phyloP scores from a whole-genome alignment of 148 eudicot genomes.

The Diospyros lotus region DNA sequence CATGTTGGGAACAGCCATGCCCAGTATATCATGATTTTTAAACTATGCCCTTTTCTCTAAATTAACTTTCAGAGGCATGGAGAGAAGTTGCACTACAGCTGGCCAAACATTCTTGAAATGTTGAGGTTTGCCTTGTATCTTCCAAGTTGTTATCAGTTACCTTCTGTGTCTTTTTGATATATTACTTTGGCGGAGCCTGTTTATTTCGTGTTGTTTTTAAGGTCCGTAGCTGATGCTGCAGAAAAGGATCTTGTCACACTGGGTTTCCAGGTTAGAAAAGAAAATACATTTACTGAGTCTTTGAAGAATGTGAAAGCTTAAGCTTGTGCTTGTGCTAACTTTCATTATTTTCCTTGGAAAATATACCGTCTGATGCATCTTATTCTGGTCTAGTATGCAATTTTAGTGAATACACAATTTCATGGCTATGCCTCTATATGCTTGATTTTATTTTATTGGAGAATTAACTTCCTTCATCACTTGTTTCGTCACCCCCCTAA shows the following conservation, averaged over 20 bases:
- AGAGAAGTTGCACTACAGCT: slow-evolving; percentile 82
- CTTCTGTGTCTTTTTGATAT: slow-evolving; percentile 11
- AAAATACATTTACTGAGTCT: neutral
- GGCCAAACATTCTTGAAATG: slow-evolving; percentile 93
- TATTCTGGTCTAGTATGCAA: too few relatives aligned
- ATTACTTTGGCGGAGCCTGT: slow-evolving; percentile 10
- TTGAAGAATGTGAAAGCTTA: neutral
- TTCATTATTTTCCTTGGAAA: too few relatives aligned
- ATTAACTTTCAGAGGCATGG: slow-evolving; percentile 69
- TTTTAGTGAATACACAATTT: too few relatives aligned
- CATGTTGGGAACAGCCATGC: neutral
- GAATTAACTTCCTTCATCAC: too few relatives aligned
- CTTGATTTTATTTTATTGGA: too few relatives aligned
- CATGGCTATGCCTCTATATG: too few relatives aligned
- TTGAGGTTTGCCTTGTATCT: slow-evolving; percentile 49
- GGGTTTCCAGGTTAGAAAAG: slow-evolving; percentile 81
- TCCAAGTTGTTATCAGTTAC: slow-evolving; percentile 8
- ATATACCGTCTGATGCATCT: too few relatives aligned
- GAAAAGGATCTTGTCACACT: slow-evolving; percentile 93
- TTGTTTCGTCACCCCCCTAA: too few relatives aligned
- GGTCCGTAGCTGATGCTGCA: slow-evolving; percentile 80
- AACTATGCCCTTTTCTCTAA: slow-evolving; percentile 9
- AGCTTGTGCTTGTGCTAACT: too few relatives aligned
- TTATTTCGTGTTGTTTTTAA: slow-evolving; percentile 22
- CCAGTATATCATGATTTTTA: slow-evolving; percentile 1